phyloP scores from a whole-genome alignment of 2,329 filamentous ascomycete species.

The Epichloe coenophiala region DNA sequence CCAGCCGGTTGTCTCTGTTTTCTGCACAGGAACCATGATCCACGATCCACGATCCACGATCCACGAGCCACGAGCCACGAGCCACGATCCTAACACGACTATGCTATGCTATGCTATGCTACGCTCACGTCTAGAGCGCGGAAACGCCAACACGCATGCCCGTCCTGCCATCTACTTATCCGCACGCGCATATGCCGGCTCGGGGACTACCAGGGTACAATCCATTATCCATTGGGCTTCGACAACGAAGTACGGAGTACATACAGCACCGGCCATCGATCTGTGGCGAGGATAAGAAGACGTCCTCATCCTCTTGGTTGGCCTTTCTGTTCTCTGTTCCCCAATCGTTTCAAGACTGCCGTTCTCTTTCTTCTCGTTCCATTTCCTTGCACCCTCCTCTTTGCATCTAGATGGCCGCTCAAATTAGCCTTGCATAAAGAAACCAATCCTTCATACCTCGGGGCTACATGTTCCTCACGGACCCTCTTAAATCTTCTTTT shows the following conservation, averaged over 20 bases:
- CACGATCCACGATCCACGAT: not conserved
- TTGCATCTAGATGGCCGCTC: not conserved
- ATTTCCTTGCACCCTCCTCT: slow-evolving; percentile 3
- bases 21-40: not conserved
- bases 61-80: not conserved
- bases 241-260: no score
- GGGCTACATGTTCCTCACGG: not conserved
- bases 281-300: slow-evolving; percentile 16
- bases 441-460: not conserved
- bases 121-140: not conserved
- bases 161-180: not conserved
- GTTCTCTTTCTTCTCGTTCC: slow-evolving; percentile 1
- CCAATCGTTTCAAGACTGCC: slow-evolving; percentile 10
- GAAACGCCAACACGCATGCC: slow-evolving; percentile 1
- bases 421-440: not conserved
- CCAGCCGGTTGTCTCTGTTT: not conserved
- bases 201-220: not conserved
- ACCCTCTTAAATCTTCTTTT: not conserved
- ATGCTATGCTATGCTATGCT: no score
- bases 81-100: not conserved
- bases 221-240: not conserved
- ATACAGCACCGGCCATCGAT: not conserved
- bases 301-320: slow-evolving; percentile 12
- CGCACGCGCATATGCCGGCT: not conserved
- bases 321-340: slow-evolving; percentile 14